Conservation (phyloP, 805 yeast genomes). For the Zygosaccharomyces bisporus region DNA sequence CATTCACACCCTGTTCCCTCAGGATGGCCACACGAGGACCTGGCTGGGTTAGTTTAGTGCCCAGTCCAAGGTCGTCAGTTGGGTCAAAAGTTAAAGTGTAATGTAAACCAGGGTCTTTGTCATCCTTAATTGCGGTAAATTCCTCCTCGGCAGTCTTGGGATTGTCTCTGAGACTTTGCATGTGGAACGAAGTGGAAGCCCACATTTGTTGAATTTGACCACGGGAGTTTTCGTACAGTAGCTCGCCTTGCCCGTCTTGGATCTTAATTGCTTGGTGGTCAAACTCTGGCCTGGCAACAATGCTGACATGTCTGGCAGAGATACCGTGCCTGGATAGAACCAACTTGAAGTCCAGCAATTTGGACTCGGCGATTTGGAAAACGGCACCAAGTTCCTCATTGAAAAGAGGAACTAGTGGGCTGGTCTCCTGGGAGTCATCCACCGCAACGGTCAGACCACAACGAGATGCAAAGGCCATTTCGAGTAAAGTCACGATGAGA, state of each 20-base stretch:
- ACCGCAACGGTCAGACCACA: slow-evolving; percentile 66
- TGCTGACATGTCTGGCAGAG: slow-evolving; percentile 47
- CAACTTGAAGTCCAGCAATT: slow-evolving; percentile 50
- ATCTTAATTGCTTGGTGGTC: slow-evolving; percentile 47
- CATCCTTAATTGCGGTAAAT: slow-evolving; percentile 66
- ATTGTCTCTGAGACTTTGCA: slow-evolving; percentile 91
- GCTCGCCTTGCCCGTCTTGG: slow-evolving; percentile 40
- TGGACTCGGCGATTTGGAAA: slow-evolving; percentile 68
- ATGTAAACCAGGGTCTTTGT: slow-evolving; percentile 83
- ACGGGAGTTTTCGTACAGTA: slow-evolving; percentile 54
- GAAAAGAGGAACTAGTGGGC: slow-evolving; percentile 59
- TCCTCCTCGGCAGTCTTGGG: slow-evolving; percentile 90
- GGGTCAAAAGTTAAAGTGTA: slow-evolving; percentile 74
- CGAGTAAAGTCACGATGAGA: slow-evolving; percentile 73
- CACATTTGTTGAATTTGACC: slow-evolving; percentile 74
- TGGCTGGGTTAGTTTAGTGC: slow-evolving; percentile 18
- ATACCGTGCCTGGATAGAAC: slow-evolving; percentile 60
- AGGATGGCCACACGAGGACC: slow-evolving; percentile 91
- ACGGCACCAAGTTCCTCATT: slow-evolving; percentile 96
- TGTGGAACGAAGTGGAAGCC: slow-evolving; percentile 82
- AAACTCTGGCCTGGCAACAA: slow-evolving; percentile 69
- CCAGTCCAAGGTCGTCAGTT: slow-evolving; percentile 44
- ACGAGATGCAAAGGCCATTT: slow-evolving; percentile 97
- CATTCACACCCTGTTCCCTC: slow-evolving; percentile 98
- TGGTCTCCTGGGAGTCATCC: slow-evolving; percentile 37